These are phyloP conservation scores for Yarrowia divulgata DNA, from an alignment of 805 yeast species.

Conservation along the genomic window DNA sequence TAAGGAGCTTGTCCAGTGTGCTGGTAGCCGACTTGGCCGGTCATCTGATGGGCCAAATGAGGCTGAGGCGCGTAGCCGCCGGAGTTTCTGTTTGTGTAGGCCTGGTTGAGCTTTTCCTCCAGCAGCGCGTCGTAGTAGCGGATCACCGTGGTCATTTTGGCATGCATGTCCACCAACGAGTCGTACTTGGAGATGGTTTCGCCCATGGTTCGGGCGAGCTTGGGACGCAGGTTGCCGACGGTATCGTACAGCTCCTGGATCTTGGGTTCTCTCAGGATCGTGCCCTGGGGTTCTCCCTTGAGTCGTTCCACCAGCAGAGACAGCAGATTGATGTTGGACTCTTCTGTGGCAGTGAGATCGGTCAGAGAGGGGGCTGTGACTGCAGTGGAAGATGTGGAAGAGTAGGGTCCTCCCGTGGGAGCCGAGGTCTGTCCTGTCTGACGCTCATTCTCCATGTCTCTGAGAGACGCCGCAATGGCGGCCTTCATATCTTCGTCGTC, in stretches of 20 bases:
- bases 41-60: not conserved
- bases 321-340: constrained; percentile 71
- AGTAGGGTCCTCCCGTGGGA: not conserved
- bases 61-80: constrained; percentile 16
- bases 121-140: constrained; percentile 77
- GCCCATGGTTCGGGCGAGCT: constrained; percentile 65
- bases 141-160: constrained; percentile 76
- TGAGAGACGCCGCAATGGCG: constrained; percentile 90
- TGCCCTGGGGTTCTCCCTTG: constrained; percentile 57
- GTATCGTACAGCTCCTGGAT: constrained; percentile 65
- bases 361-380: constrained; percentile 38
- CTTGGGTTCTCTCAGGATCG: constrained; percentile 57
- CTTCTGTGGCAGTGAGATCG: constrained; percentile 66
- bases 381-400: constrained; percentile 7
- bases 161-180: constrained; percentile 70
- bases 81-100: constrained; percentile 45
- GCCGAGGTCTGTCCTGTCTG: not conserved
- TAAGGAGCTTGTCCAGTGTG: not conserved
- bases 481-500: constrained; percentile 90
- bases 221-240: constrained; percentile 70
- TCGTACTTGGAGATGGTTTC: constrained; percentile 70
- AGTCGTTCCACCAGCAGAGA: constrained; percentile 67
- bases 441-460: constrained; percentile 62
- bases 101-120: constrained; percentile 60
- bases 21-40: not conserved